These are phyloP conservation scores for Penicillium atrosanguineum DNA, from an alignment of 495 filamentous ascomycete species.

Conservation along the genomic window DNA sequence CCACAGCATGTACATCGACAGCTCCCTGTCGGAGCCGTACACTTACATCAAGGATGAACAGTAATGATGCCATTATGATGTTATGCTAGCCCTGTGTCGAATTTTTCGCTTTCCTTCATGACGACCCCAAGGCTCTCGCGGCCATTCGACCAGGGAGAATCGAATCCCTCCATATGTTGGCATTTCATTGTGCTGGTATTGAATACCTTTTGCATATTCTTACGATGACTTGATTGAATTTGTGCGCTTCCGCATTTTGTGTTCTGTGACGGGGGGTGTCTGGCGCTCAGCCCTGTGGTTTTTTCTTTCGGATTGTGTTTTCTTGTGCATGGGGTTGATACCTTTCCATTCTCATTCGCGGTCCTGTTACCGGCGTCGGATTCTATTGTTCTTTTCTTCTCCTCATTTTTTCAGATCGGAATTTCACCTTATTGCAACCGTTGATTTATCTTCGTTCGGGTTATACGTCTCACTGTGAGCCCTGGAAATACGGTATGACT, in stretches of 20 bases:
- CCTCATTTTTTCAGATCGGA: conserved; percentile 25
- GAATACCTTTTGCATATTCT: conserved; percentile 46
- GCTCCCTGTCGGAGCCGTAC: conserved; percentile 36
- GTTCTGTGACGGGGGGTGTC: conserved; percentile 36
- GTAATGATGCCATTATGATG: conserved; percentile 31
- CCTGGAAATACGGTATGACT: conserved; percentile 5
- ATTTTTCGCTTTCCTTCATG: conserved; percentile 23
- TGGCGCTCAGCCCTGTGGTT: conserved; percentile 33
- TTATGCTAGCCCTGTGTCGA: conserved; percentile 28
- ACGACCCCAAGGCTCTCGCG: conserved; percentile 27
- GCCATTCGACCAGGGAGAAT: conserved; percentile 27
- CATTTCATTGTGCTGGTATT: conserved; percentile 48
- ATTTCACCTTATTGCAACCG: conserved; percentile 21
- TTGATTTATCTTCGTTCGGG: conserved; percentile 13
- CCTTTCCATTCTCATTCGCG: conserved; percentile 32
- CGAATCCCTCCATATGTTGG: conserved; percentile 42
- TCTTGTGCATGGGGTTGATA: conserved; percentile 37
- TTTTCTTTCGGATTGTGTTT: conserved; percentile 20
- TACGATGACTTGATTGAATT: conserved; percentile 44
- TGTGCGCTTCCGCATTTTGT: conserved; percentile 42
- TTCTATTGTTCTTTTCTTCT: conserved; percentile 24
- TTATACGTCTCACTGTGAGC: conserved; percentile 3
- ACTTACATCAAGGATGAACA: conserved; percentile 41
- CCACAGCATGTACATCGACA: conserved; percentile 44
- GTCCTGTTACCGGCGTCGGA: conserved; percentile 34